A percentile compares a stretch with the other conserved stretches of the same genome.
Conservation (phyloP, 805 yeast genomes). For the Nakazawaea ishiwadae region DNA sequence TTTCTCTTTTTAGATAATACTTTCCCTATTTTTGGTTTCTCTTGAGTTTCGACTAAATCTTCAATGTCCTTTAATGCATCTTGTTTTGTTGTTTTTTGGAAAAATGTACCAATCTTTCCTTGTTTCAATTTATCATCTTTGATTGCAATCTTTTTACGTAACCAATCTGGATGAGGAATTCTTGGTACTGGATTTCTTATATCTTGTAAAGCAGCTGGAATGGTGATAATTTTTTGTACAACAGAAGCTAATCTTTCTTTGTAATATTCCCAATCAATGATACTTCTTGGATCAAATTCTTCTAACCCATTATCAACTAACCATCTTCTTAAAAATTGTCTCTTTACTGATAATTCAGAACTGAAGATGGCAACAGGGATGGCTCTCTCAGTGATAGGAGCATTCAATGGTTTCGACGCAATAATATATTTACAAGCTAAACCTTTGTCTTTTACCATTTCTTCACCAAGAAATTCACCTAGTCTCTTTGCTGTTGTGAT, state of each 20-base stretch:
- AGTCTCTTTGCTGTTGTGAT: constrained; percentile 92
- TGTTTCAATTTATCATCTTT: constrained; percentile 72
- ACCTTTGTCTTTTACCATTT: constrained; percentile 95
- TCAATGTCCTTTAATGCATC: constrained; percentile 60
- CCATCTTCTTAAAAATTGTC: constrained; percentile 81
- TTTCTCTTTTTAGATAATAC: constrained; percentile 46
- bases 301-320: constrained; percentile 70
- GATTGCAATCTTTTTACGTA: constrained; percentile 54
- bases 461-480: constrained; percentile 93
- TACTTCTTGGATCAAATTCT: constrained; percentile 80
- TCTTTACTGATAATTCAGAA: constrained; percentile 67
- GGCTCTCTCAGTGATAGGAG: constrained; percentile 95
- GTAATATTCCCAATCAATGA: constrained; percentile 93
- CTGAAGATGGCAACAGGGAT: constrained; percentile 95
- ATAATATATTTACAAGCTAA: constrained; percentile 92
- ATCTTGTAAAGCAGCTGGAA: constrained; percentile 94
- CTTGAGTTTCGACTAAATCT: constrained; percentile 47
- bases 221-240: constrained; percentile 89
- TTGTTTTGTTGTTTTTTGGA: constrained; percentile 40
- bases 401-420: constrained; percentile 72
- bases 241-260: constrained; percentile 88
- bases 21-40: constrained; percentile 36
- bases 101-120: constrained; percentile 54
- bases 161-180: constrained; percentile 93
- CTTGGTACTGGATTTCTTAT: constrained; percentile 91